Base-by-base conservation (phyloP, 371 early-diverging fungal species). In the Lichtheimia ornata region DNA sequence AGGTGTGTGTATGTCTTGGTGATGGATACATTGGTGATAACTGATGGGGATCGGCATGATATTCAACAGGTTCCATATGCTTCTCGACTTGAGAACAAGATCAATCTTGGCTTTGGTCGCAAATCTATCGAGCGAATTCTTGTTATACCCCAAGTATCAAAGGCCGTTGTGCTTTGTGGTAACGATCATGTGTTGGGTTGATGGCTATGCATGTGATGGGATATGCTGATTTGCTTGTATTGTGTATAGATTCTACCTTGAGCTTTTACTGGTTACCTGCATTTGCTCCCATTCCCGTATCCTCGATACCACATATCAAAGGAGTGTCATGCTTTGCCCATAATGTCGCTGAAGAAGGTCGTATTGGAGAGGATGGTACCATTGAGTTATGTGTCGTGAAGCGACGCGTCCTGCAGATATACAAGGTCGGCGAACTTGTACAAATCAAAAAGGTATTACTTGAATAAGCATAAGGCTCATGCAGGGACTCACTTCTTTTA, bases 141-240 rank as follows among this genome's bases (percentile, higher is more conserved):
- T 61, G 84, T 90, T 15, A 60, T 91, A 5, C 84, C 91, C 3
- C 81, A 83, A 44, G 85, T 92, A n/a, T 78, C 83, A n/a, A 83
- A 86, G 59, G 86, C 91, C 0, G 81, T 90, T 18, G 86, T 88
- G 6, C 72, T 88, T 7, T 85, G 87, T 52, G 94, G 94, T 88
- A 88, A 71, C 68, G 43, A 9, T 15, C 11, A 13, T 22, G 30
- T 3, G 49, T 59, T 4, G 35, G 11, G 22, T 43, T 15, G 3
- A 30, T 45, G 0, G 28, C 25, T 12, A 15, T 49, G 35, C 30
- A 14, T 9, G 25, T 43, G 44, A 41, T 42, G 53, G 53, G 6
- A 18, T 22, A 20, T 41, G 25, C 20, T 18, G 11, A 45, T 45
- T 27, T 22, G 45, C 28, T 50, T 59, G 40, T 50, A 58, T 28